Evolutionary conservation across 768 basidiomycete genomes (phyloP).

Genomic region (Leccinellum luteum): DNA sequence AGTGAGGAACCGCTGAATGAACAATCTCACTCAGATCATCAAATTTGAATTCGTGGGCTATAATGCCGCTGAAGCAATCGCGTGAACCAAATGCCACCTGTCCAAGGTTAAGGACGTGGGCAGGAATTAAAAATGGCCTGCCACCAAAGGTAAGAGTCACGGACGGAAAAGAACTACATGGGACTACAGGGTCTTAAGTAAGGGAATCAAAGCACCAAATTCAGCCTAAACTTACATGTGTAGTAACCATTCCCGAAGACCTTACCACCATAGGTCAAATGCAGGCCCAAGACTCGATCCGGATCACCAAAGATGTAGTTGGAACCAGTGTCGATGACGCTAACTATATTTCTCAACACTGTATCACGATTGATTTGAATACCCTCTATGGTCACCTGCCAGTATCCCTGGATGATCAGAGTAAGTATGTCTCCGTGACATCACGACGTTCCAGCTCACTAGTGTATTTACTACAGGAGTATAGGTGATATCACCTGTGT

Average conservation of each 20-base stretch:
- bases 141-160: conserved; percentile 39
- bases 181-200: conserved; percentile 13
- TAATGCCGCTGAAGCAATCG: conserved; percentile 32
- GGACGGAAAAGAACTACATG: conserved; percentile 33
- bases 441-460: conserved; percentile 9
- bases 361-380: conserved; percentile 1
- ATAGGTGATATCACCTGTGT: conserved; percentile 37
- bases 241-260: conserved; percentile 26
- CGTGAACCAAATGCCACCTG: conserved; percentile 17
- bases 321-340: conserved; percentile 23
- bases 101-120: conserved; percentile 39
- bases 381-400: conserved; percentile 12
- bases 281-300: not conserved
- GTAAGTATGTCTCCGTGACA: not conserved
- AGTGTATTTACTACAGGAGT: conserved; percentile 21
- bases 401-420: conserved; percentile 6
- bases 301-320: conserved; percentile 7
- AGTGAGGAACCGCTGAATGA: no score
- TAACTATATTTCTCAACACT: conserved; percentile 3
- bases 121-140: conserved; percentile 31
- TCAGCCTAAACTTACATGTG: conserved; percentile 22
- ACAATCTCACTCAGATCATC: no score
- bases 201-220: not conserved
- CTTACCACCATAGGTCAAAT: conserved; percentile 5
- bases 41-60: not conserved